A percentile compares a stretch with the other conserved stretches of the same genome.
phyloP scores from a whole-genome alignment of 2,329 filamentous ascomycete species.

The Monilinia polystroma region DNA sequence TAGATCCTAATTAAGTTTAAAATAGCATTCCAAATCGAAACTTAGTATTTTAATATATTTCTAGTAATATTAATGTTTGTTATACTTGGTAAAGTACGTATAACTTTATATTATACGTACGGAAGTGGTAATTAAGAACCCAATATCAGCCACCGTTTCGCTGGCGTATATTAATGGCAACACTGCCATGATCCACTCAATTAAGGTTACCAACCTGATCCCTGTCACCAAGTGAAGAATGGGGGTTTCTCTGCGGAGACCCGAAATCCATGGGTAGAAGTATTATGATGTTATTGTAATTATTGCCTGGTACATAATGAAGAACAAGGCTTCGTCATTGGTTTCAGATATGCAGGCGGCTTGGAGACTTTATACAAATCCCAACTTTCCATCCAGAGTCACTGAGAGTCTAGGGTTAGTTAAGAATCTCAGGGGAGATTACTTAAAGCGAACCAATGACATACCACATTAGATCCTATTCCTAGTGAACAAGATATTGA shows the following conservation, averaged over 20 bases:
- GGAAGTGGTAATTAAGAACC: too few relatives aligned
- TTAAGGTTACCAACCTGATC: neutral
- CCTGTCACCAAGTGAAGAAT: neutral
- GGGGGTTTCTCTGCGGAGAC: neutral
- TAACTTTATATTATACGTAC: too few relatives aligned
- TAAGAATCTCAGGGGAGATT: neutral
- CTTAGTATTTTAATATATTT: too few relatives aligned
- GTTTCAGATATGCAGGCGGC: neutral
- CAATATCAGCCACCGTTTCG: too few relatives aligned
- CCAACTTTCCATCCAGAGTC: neutral
- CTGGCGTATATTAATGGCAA: too few relatives aligned
- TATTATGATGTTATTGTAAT: neutral
- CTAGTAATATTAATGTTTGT: too few relatives aligned
- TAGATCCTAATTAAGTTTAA: too few relatives aligned
- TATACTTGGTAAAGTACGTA: too few relatives aligned
- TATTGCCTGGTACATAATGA: too few relatives aligned
- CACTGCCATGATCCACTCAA: neutral
- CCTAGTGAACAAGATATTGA: too few relatives aligned
- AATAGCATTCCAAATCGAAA: too few relatives aligned
- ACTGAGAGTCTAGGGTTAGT: neutral
- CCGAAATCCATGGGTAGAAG: neutral
- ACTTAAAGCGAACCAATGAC: neutral
- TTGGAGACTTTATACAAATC: neutral
- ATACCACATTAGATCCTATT: too few relatives aligned
- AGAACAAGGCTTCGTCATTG: neutral